Percentiles rank a stretch among this genome's conserved stretches.
phyloP scores from a whole-genome alignment of 306 rosid species.

The Canavalia ensiformis region DNA sequence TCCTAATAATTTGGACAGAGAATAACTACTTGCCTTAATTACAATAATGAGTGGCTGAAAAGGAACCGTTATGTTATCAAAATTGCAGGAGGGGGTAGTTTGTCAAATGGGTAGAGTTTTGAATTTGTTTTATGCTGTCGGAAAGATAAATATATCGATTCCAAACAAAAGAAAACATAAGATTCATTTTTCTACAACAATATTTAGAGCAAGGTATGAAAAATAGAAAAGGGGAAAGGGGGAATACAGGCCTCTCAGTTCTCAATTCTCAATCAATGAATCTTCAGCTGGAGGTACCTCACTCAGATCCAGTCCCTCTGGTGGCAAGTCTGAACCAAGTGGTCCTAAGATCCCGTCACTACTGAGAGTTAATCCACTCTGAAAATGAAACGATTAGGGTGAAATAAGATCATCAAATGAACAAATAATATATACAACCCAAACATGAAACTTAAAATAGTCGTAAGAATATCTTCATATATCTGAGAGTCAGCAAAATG shows the following conservation, averaged over 20 bases:
- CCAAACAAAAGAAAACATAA: conserved; percentile 32
- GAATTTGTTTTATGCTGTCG: background rate
- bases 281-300: conserved; percentile 70
- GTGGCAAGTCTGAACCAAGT: conserved; percentile 77
- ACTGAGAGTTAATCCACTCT: conserved; percentile 89
- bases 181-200: conserved; percentile 43
- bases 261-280: conserved; percentile 40
- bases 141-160: conserved; percentile 26
- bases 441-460: conserved; percentile 14
- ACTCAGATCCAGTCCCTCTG: conserved; percentile 80
- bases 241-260: background rate
- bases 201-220: conserved; percentile 13
- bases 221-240: background rate
- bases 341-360: conserved; percentile 86
- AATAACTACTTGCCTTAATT: conserved; percentile 20
- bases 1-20: background rate
- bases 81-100: background rate
- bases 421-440: conserved; percentile 2
- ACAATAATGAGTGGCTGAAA: background rate
- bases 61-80: conserved; percentile 9
- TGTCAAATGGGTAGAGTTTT: conserved; percentile 9
- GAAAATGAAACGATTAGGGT: conserved; percentile 42
- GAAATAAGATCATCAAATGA: conserved; percentile 31
- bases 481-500: conserved; percentile 15
- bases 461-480: conserved; percentile 5